phyloP scores from a whole-genome alignment of 2,329 filamentous ascomycete genomes.

The Chaetomium sp. region DNA sequence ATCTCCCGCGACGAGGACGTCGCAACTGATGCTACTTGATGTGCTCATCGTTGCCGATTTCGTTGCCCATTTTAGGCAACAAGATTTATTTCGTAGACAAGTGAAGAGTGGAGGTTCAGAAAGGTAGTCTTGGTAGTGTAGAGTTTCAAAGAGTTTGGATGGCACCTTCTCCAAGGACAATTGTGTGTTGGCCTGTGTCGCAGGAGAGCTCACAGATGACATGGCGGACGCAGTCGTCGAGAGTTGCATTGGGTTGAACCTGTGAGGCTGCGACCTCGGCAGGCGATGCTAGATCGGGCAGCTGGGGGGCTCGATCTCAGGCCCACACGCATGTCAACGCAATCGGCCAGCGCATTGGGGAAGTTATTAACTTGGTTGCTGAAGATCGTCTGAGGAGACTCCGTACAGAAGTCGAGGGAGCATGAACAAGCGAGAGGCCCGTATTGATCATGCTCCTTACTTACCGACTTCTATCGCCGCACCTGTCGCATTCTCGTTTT shows the following conservation, averaged over 20 bases:
- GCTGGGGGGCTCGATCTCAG: background rate
- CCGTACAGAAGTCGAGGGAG: background rate
- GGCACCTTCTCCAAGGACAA: conserved; percentile 6
- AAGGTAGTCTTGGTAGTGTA: too few relatives aligned
- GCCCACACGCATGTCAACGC: background rate
- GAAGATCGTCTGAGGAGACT: too few relatives aligned
- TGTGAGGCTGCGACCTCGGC: background rate
- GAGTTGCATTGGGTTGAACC: too few relatives aligned
- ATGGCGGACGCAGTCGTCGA: background rate
- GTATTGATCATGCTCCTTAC: too few relatives aligned
- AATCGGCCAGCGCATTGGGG: background rate
- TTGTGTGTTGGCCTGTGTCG: background rate
- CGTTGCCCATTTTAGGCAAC: background rate
- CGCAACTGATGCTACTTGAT: background rate
- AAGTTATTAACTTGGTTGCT: too few relatives aligned
- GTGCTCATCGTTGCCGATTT: background rate
- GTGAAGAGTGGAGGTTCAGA: background rate
- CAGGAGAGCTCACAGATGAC: background rate
- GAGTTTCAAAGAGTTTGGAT: background rate
- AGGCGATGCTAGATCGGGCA: conserved; percentile 10
- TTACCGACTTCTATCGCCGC: too few relatives aligned
- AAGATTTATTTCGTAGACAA: background rate
- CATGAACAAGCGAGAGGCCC: background rate
- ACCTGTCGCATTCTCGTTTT: too few relatives aligned
- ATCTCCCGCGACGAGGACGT: background rate